These are phyloP conservation scores for Fusarium cyanostomum DNA, from an alignment of 2,329 filamentous ascomycete species.

Conservation along the genomic window DNA sequence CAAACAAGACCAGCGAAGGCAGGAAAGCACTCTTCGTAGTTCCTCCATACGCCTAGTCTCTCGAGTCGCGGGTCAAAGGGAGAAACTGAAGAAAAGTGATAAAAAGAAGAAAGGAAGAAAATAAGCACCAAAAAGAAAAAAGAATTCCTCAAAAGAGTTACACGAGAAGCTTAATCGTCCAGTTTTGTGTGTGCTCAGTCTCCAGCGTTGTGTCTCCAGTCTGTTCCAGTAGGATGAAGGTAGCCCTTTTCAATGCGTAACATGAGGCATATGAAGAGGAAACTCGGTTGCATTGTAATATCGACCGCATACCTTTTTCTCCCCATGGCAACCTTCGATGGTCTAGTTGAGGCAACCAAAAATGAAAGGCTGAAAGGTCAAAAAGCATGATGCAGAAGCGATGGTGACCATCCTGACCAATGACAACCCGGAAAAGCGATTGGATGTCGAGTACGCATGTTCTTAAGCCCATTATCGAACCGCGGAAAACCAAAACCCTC, in stretches of 20 bases:
- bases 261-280: conserved; percentile 5
- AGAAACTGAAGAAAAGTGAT: conserved; percentile 24
- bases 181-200: conserved; percentile 27
- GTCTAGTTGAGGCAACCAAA: conserved; percentile 31
- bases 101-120: conserved; percentile 25
- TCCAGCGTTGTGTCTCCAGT: conserved; percentile 1
- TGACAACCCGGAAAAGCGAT: conserved; percentile 28
- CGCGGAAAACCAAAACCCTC: conserved; percentile 32
- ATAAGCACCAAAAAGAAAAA: conserved; percentile 24
- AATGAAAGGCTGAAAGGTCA: conserved; percentile 25
- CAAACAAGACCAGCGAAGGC: conserved; percentile 18
- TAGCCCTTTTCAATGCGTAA: conserved; percentile 2
- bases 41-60: conserved; percentile 19
- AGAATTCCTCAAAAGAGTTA: conserved; percentile 37
- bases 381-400: conserved; percentile 15
- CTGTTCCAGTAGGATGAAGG: neutral
- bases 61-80: conserved; percentile 4
- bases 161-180: conserved; percentile 39
- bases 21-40: conserved; percentile 13
- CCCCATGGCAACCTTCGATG: conserved; percentile 6
- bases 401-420: conserved; percentile 16
- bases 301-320: conserved; percentile 19
- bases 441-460: conserved; percentile 32
- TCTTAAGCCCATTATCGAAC: conserved; percentile 36
- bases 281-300: conserved; percentile 33